Base-by-base conservation (phyloP, 495 filamentous ascomycete genomes). In the Penicillium subrubescens region DNA sequence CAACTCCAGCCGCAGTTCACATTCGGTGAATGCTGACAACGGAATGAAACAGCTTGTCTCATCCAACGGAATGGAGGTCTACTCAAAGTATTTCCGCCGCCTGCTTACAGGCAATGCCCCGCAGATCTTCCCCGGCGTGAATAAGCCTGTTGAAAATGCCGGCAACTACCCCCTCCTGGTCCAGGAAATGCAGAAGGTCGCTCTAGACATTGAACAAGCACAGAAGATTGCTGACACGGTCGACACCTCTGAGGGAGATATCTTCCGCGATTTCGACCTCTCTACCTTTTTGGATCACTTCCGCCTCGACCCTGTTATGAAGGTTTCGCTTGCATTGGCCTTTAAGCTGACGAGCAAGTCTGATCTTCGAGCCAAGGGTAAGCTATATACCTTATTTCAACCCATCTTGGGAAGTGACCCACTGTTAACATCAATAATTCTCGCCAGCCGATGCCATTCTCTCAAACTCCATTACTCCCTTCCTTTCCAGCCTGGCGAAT, bases 51-150 rank as follows among this genome's bases (percentile, higher is more conserved):
- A 97, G 93, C 86, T 97, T 67, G 88, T 97, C 73, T 90, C 95
- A 84, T 92, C 93, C 65, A 87, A 95, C 94, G 92, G 92, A 73
- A 97, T 97, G 93, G 94, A 97, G 82, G 92, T 95, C 68, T 97
- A 90, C 77, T 85, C 89, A 39, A 96, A 90, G 81, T 97, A 94
- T 77, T 96, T 97, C 78, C 88, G 90, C 74, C 92, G 93, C 73
- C 84, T 97, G 71, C 84, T 97, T 59, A 89, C 86, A 74, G 86
- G 86, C 71, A 96, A 96, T 85, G 90, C 92, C 63, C 82, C 88
- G 56, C 89, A 92, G 67, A 93, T 97, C 58, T 97, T 97, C 72
- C 88, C 92, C 8, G 85, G 88, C 39, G 76, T 87, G 41, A 91
- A 84, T 69, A 85, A 92, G 73, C 82, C 85, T 55, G 84, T 87